A percentile compares a stretch with the other conserved stretches of the same genome.
Conservation (phyloP, 768 basidiomycete species). For the Cytidiella melzeri region DNA sequence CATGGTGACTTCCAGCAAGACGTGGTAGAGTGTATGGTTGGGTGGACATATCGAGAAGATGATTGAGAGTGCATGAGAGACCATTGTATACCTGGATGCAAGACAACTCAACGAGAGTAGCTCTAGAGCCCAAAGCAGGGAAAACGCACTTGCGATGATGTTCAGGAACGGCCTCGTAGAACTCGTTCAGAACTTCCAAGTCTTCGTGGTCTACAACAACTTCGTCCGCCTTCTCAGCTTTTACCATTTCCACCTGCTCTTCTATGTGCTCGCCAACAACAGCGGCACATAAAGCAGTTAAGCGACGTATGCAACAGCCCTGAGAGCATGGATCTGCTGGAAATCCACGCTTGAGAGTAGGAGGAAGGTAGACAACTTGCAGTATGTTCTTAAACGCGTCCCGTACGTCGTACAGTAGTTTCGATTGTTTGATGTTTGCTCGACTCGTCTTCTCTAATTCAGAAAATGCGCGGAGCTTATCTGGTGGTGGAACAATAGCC, state of each 20-base stretch:
- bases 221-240: conserved; percentile 22
- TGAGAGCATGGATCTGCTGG: background rate
- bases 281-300: conserved; percentile 42
- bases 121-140: background rate
- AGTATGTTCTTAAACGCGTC: conserved; percentile 50
- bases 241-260: conserved; percentile 18
- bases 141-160: conserved; percentile 44
- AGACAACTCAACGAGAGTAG: background rate
- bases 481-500: conserved; percentile 32
- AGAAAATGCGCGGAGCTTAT: conserved; percentile 27
- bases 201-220: conserved; percentile 16
- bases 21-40: conserved; percentile 41
- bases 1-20: conserved; percentile 47
- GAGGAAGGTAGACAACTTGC: conserved; percentile 27
- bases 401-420: conserved; percentile 46
- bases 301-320: conserved; percentile 25
- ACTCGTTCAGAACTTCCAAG: conserved; percentile 26
- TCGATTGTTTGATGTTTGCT: conserved; percentile 38
- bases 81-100: conserved; percentile 36
- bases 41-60: conserved; percentile 39
- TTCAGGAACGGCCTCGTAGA: conserved; percentile 50
- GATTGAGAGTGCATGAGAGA: conserved; percentile 47
- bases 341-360: background rate
- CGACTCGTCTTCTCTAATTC: conserved; percentile 28
- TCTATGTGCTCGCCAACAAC: conserved; percentile 43